Conservation (phyloP, 78 protist species). For the Bodo saltans region DNA sequence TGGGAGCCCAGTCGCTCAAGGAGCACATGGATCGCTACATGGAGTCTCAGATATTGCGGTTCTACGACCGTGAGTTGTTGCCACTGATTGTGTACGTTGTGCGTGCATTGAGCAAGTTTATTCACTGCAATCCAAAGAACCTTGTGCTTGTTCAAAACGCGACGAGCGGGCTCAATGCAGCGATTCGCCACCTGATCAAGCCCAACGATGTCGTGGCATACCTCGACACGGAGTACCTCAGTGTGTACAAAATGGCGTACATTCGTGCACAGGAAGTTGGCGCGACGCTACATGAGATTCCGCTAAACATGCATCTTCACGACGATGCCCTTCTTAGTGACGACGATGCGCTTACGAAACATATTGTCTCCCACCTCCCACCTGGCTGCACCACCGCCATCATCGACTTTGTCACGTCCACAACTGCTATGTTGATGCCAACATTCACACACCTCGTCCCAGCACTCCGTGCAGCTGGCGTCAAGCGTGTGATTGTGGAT, state of each 20-base stretch:
- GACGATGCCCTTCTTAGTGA: background rate
- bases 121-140: background rate
- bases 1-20: background rate
- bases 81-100: background rate
- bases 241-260: background rate
- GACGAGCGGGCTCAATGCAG: constrained; percentile 3
- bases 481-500: background rate
- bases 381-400: background rate
- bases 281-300: background rate
- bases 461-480: background rate
- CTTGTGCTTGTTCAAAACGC: constrained; percentile 4
- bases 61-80: constrained; percentile 7
- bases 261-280: background rate
- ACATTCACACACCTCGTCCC: background rate
- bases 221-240: background rate
- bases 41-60: background rate
- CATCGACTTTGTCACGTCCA: background rate
- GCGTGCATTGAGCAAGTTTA: background rate
- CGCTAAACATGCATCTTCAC: background rate
- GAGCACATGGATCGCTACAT: background rate
- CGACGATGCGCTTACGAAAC: background rate
- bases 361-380: background rate
- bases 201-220: background rate
- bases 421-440: background rate
- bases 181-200: background rate